A percentile compares a stretch with the other conserved stretches of the same genome.
Evolutionary conservation across 768 basidiomycete species (phyloP).

Genomic region (Asterophora parasitica): DNA sequence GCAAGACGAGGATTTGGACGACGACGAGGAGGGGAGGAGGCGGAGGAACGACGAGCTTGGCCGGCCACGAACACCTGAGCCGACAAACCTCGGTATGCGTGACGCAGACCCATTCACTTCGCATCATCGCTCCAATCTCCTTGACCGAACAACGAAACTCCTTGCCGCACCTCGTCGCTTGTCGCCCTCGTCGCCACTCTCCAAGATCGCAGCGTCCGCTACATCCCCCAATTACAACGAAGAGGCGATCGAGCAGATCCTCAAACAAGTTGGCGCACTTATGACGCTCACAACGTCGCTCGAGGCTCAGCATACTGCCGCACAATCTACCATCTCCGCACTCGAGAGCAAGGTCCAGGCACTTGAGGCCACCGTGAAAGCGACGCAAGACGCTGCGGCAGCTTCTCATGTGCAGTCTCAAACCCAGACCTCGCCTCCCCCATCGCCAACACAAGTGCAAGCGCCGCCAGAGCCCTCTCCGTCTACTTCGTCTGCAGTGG

Average conservation of each 20-base stretch:
- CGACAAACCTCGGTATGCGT: slow-evolving; percentile 40
- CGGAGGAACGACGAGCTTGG: slow-evolving; percentile 56
- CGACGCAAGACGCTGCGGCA: slow-evolving; percentile 35
- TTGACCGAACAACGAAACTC: slow-evolving; percentile 13
- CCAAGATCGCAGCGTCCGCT: slow-evolving; percentile 14
- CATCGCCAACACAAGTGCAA: slow-evolving; percentile 5
- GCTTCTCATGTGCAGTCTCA: slow-evolving; percentile 9
- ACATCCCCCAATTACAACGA: slow-evolving; percentile 40
- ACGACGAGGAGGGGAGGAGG: slow-evolving; percentile 43
- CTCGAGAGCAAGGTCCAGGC: slow-evolving; percentile 64
- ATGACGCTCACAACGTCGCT: slow-evolving; percentile 67
- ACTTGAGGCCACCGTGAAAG: slow-evolving; percentile 61
- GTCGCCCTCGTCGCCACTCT: slow-evolving; percentile 26
- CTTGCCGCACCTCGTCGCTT: slow-evolving; percentile 12
- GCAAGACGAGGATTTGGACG: slow-evolving; percentile 43
- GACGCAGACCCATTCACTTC: slow-evolving; percentile 18
- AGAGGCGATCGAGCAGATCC: slow-evolving; percentile 56
- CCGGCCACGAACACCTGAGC: slow-evolving; percentile 79
- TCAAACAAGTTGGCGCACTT: slow-evolving; percentile 72
- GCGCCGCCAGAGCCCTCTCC: slow-evolving; percentile 1
- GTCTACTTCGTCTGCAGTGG: neutral
- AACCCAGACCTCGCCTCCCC: slow-evolving; percentile 5
- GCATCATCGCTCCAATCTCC: slow-evolving; percentile 14
- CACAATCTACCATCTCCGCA: slow-evolving; percentile 66
- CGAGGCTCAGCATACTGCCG: slow-evolving; percentile 72